These are phyloP conservation scores for Claviceps quebecensis DNA, from an alignment of 2,329 filamentous ascomycete species.

Conservation along the genomic window DNA sequence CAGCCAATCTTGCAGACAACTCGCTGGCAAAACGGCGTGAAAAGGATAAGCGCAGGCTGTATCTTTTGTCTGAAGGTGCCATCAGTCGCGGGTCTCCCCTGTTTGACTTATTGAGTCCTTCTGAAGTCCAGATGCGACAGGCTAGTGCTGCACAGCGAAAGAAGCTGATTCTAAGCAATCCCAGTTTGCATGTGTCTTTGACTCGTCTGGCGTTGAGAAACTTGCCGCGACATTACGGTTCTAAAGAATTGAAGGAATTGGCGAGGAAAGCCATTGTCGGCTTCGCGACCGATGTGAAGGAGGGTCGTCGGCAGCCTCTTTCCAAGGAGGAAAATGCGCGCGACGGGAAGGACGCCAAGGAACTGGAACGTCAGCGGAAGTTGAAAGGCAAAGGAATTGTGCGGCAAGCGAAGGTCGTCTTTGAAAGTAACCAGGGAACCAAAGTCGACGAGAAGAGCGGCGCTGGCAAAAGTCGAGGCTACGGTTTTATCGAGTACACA, in stretches of 20 bases:
- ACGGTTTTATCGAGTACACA: slow-evolving; percentile 94
- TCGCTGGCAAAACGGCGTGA: slow-evolving; percentile 50
- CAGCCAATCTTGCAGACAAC: slow-evolving; percentile 58
- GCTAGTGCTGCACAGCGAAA: slow-evolving; percentile 77
- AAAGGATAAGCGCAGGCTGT: slow-evolving; percentile 81
- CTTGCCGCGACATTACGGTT: slow-evolving; percentile 66
- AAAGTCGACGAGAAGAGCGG: slow-evolving; percentile 68
- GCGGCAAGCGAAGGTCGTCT: slow-evolving; percentile 86
- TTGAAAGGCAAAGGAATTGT: slow-evolving; percentile 75
- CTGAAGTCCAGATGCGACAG: slow-evolving; percentile 79
- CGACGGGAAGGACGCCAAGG: slow-evolving; percentile 65
- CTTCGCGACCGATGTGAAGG: slow-evolving; percentile 81
- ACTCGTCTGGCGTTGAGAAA: slow-evolving; percentile 88
- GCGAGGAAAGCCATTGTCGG: slow-evolving; percentile 87
- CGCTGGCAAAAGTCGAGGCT: slow-evolving; percentile 75
- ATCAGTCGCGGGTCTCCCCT: slow-evolving; percentile 66
- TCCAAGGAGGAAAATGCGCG: slow-evolving; percentile 81
- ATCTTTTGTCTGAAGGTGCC: slow-evolving; percentile 73
- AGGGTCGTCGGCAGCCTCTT: slow-evolving; percentile 58
- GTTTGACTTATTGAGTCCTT: slow-evolving; percentile 59
- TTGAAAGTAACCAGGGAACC: slow-evolving; percentile 71
- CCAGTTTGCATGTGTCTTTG: slow-evolving; percentile 73
- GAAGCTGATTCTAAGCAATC: slow-evolving; percentile 81
- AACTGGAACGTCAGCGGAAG: slow-evolving; percentile 68
- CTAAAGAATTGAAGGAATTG: slow-evolving; percentile 81